Evolutionary conservation across 2,329 filamentous ascomycete genomes (phyloP).

Genomic region (Pestalotiopsis sp.): DNA sequence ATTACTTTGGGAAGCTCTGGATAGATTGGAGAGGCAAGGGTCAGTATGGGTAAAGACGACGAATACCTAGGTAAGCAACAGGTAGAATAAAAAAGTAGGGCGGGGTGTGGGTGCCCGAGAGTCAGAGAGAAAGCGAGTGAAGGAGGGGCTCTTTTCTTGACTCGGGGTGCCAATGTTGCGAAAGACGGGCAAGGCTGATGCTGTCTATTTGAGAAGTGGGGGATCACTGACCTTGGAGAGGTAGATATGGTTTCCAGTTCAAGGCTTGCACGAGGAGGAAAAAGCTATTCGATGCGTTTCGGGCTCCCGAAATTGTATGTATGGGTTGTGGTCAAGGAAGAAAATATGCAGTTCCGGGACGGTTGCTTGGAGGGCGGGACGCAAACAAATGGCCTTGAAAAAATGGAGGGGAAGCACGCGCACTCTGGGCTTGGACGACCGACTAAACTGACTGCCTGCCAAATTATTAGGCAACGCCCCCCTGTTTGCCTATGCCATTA

Average conservation of each 20-base stretch:
- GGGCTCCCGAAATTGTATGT: background rate
- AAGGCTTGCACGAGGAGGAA: background rate
- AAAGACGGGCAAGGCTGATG: background rate
- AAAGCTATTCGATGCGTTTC: conserved; percentile 3
- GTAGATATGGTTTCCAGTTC: background rate
- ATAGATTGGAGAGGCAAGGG: background rate
- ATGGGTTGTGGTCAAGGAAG: background rate
- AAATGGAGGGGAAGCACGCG: conserved; percentile 1
- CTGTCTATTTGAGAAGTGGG: background rate
- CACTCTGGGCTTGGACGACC: background rate
- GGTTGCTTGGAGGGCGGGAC: background rate
- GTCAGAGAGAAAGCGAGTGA: background rate
- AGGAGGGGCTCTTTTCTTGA: background rate
- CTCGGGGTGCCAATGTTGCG: background rate
- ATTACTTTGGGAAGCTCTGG: background rate
- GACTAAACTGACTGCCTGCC: background rate
- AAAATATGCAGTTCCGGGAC: conserved; percentile 4
- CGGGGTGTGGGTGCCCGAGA: background rate
- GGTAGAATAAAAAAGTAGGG: background rate
- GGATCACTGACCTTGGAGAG: background rate
- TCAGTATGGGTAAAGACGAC: conserved; percentile 1
- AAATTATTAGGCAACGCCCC: background rate
- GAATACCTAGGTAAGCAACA: background rate
- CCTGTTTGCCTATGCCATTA: background rate
- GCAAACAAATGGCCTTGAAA: background rate